Percentiles rank a stretch among this genome's conserved stretches.
phyloP scores from a whole-genome alignment of 495 filamentous ascomycete species.

The Viridothelium virens region DNA sequence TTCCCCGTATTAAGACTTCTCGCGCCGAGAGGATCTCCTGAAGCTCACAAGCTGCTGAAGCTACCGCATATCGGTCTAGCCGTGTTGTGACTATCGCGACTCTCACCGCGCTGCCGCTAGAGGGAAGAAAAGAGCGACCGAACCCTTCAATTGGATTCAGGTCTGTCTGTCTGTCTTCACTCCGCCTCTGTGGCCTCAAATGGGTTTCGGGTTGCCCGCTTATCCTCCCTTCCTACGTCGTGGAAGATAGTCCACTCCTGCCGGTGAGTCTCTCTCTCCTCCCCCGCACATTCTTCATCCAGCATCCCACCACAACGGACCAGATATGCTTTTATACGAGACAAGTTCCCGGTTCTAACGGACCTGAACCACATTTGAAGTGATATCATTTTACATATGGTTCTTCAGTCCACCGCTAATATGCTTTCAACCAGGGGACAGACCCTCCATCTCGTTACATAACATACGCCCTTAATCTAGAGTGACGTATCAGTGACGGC shows the following conservation, averaged over 20 bases:
- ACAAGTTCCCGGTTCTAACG: background rate
- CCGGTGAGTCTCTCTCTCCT: background rate
- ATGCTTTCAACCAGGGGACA: background rate
- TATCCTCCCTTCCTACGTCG: background rate
- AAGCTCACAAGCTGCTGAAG: background rate
- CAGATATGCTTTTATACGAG: background rate
- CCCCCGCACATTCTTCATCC: background rate
- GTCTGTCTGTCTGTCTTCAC: background rate
- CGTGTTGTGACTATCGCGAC: background rate
- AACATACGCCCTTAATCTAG: background rate
- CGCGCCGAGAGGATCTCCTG: background rate
- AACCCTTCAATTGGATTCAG: constrained; percentile 1
- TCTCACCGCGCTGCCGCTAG: constrained; percentile 3
- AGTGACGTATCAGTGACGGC: background rate
- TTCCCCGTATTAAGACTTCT: background rate
- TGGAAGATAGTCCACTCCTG: background rate
- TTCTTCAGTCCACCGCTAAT: background rate
- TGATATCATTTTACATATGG: background rate
- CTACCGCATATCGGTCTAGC: background rate
- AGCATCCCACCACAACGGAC: background rate
- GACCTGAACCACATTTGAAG: background rate
- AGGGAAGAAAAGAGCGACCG: constrained; percentile 2
- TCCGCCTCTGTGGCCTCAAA: background rate
- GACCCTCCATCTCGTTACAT: background rate
- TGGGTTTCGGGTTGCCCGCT: background rate